phyloP scores from a whole-genome alignment of 352 stramenopile genomes.

The Globisporangium heterothallicum region DNA sequence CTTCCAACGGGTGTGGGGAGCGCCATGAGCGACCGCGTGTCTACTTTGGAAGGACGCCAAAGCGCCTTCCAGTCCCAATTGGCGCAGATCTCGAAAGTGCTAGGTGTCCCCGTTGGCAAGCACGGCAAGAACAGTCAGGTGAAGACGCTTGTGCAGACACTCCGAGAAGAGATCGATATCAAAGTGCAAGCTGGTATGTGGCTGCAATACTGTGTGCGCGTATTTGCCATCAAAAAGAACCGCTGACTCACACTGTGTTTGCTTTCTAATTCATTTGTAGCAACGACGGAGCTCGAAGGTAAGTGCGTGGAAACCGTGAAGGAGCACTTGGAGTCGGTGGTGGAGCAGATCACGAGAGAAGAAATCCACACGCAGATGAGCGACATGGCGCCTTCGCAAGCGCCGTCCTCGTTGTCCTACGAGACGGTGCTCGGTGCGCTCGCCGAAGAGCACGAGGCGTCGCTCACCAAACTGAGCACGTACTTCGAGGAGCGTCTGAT shows the following conservation, averaged over 20 bases:
- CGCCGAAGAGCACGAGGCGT: constrained; percentile 66
- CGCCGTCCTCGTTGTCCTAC: constrained; percentile 22
- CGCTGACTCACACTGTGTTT: neutral
- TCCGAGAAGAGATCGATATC: constrained; percentile 62
- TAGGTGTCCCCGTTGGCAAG: constrained; percentile 61
- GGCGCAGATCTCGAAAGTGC: constrained; percentile 67
- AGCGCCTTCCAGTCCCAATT: constrained; percentile 79
- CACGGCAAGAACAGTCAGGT: constrained; percentile 60
- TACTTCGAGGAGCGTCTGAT: constrained; percentile 61
- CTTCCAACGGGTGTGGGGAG: constrained; percentile 15
- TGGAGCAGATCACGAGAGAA: constrained; percentile 13
- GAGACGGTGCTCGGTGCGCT: constrained; percentile 50
- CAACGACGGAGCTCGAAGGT: constrained; percentile 28
- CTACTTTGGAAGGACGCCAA: constrained; percentile 68
- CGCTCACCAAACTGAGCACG: constrained; percentile 52
- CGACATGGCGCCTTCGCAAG: neutral
- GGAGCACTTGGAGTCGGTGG: constrained; percentile 16
- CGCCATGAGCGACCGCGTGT: constrained; percentile 66
- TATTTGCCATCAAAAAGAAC: neutral
- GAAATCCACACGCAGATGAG: constrained; percentile 11
- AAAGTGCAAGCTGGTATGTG: constrained; percentile 43
- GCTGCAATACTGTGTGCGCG: neutral
- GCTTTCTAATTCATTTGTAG: constrained; percentile 1
- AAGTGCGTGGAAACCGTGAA: constrained; percentile 21
- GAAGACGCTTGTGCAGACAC: constrained; percentile 68